Conservation (phyloP, 345 rosid species). For the Moricandia arvensis region DNA sequence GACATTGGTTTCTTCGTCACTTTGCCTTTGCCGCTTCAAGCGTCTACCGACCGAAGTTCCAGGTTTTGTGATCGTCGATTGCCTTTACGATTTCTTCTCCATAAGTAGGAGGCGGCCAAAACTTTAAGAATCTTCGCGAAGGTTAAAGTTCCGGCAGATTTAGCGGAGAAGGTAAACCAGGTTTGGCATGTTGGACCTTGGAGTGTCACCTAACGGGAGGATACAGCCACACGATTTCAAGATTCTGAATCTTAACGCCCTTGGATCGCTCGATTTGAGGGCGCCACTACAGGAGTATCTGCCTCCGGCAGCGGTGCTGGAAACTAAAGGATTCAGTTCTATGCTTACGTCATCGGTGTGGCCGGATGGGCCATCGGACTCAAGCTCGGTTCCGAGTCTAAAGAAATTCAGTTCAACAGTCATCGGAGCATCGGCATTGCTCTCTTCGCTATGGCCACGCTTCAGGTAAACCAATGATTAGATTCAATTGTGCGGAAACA, state of each 20-base stretch:
- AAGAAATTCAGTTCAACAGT: constrained; percentile 8
- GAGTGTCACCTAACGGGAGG: constrained; percentile 28
- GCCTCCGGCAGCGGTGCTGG: constrained; percentile 31
- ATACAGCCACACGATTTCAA: constrained; percentile 37
- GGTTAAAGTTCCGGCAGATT: constrained; percentile 60
- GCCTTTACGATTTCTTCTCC: too few relatives aligned
- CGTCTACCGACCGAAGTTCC: too few relatives aligned
- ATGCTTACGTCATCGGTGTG: constrained; percentile 40
- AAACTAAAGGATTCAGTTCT: constrained; percentile 36
- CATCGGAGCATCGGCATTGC: constrained; percentile 42
- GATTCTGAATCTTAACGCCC: constrained; percentile 34
- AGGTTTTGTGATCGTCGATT: too few relatives aligned
- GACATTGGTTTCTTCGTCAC: too few relatives aligned
- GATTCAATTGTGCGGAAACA: background rate
- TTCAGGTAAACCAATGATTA: constrained; percentile 34
- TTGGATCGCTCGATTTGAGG: constrained; percentile 45
- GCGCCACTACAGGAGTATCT: constrained; percentile 10
- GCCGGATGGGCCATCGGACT: constrained; percentile 50
- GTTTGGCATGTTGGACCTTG: constrained; percentile 86
- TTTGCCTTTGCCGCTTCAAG: too few relatives aligned
- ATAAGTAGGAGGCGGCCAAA: constrained; percentile 39
- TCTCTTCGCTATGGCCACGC: constrained; percentile 38
- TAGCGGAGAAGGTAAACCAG: constrained; percentile 58
- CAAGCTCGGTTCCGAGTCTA: constrained; percentile 37
- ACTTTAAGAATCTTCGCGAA: constrained; percentile 57